Conservation (phyloP, 306 rosid genomes). For the Prunus padus region DNA sequence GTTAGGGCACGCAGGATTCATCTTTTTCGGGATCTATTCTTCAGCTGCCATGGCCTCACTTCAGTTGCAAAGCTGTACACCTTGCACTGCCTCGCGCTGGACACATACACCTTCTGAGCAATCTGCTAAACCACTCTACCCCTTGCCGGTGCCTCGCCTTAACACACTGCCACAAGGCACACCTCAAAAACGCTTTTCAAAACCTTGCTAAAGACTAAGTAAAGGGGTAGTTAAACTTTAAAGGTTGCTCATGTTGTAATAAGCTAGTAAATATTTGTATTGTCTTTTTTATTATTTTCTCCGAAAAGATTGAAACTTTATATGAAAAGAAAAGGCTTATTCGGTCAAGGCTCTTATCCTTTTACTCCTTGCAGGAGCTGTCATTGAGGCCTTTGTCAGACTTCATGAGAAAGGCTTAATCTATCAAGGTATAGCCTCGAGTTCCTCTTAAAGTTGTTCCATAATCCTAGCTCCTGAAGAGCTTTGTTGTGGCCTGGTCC, state of each 20-base stretch:
- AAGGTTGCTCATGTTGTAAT: neutral
- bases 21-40: too few relatives aligned
- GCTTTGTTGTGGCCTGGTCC: conserved; percentile 5
- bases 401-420: conserved; percentile 95
- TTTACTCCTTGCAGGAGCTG: conserved; percentile 72
- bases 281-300: neutral
- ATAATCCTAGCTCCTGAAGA: neutral
- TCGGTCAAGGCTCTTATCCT: neutral
- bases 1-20: too few relatives aligned
- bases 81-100: too few relatives aligned
- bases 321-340: neutral
- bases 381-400: conserved; percentile 89
- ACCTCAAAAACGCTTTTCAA: too few relatives aligned
- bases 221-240: neutral
- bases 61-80: too few relatives aligned
- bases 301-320: neutral
- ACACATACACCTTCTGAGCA: too few relatives aligned
- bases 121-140: too few relatives aligned
- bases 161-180: too few relatives aligned
- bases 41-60: too few relatives aligned
- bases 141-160: too few relatives aligned
- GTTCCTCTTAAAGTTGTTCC: conserved; percentile 7
- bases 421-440: conserved; percentile 70
- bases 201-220: neutral
- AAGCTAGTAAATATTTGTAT: neutral